Evolutionary conservation across 805 yeast genomes (phyloP).

Genomic region (Lipomyces oligophaga): DNA sequence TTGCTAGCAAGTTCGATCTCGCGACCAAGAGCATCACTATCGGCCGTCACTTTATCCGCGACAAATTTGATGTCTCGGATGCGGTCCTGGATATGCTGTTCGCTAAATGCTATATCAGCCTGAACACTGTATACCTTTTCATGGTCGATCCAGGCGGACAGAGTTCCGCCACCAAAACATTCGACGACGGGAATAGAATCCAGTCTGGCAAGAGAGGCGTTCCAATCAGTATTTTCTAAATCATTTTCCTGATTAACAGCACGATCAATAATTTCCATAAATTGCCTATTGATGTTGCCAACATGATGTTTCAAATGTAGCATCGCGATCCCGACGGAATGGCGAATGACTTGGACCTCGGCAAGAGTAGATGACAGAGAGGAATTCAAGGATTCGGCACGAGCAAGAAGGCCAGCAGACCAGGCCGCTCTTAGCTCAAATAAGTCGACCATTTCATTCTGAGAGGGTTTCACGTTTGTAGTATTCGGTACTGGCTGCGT

Average conservation of each 20-base stretch:
- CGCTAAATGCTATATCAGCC: slow-evolving; percentile 19
- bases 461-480: slow-evolving; percentile 17
- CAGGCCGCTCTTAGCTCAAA: slow-evolving; percentile 23
- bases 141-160: slow-evolving; percentile 29
- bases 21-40: slow-evolving; percentile 14
- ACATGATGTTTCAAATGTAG: slow-evolving; percentile 32
- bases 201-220: slow-evolving; percentile 9
- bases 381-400: slow-evolving; percentile 23
- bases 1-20: slow-evolving; percentile 15
- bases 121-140: slow-evolving; percentile 8
- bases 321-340: slow-evolving; percentile 32
- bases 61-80: slow-evolving; percentile 29
- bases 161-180: slow-evolving; percentile 22
- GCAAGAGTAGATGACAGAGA: slow-evolving; percentile 14
- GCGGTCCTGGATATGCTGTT: slow-evolving; percentile 22
- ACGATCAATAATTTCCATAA: slow-evolving; percentile 29
- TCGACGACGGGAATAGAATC: slow-evolving; percentile 15
- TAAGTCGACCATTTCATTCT: slow-evolving; percentile 20
- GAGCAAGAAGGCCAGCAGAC: slow-evolving; percentile 19
- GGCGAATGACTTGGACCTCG: slow-evolving; percentile 28
- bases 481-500: slow-evolving; percentile 24
- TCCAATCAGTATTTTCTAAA: slow-evolving; percentile 27
- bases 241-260: slow-evolving; percentile 30
- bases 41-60: slow-evolving; percentile 24
- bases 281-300: slow-evolving; percentile 26